A percentile compares a stretch with the other conserved stretches of the same genome.
Conservation (phyloP, 768 basidiomycete species). For the Dentipellis fragilis region DNA sequence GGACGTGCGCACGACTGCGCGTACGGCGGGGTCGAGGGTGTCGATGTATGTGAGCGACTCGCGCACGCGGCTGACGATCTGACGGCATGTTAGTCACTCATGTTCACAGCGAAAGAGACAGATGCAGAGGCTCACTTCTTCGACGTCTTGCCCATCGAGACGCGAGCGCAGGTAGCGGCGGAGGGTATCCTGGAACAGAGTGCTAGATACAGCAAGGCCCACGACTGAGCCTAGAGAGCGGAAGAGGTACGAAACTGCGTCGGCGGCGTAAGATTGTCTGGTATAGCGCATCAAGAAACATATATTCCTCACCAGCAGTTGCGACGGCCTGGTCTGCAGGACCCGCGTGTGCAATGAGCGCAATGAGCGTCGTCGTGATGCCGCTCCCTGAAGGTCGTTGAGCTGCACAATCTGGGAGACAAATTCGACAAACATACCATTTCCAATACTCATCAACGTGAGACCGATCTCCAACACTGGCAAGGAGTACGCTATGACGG, state of each 20-base stretch:
- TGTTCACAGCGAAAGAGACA: neutral
- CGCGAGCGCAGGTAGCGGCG: conserved; percentile 30
- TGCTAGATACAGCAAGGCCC: conserved; percentile 45
- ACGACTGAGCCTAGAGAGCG: conserved; percentile 52
- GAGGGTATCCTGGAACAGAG: conserved; percentile 43
- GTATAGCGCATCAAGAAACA: neutral
- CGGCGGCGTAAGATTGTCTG: neutral
- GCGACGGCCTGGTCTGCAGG: conserved; percentile 54
- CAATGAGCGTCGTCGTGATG: conserved; percentile 47
- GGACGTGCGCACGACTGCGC: conserved; percentile 18
- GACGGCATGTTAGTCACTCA: neutral
- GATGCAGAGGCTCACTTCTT: conserved; percentile 33
- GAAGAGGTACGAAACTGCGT: conserved; percentile 53
- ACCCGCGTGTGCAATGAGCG: conserved; percentile 55
- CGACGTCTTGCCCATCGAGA: conserved; percentile 31
- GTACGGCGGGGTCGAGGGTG: conserved; percentile 19
- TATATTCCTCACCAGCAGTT: conserved; percentile 37
- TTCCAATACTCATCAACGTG: conserved; percentile 27
- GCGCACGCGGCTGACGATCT: conserved; percentile 24
- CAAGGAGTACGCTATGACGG: conserved; percentile 26
- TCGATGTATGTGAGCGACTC: conserved; percentile 25
- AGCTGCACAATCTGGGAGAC: neutral
- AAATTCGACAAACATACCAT: conserved; percentile 17
- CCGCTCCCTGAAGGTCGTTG: conserved; percentile 29
- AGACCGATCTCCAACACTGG: conserved; percentile 25